A percentile compares a stretch with the other conserved stretches of the same genome.
phyloP scores from a whole-genome alignment of 1,139 yeast genomes.

The Nadsonia starkeyi-henricii region DNA sequence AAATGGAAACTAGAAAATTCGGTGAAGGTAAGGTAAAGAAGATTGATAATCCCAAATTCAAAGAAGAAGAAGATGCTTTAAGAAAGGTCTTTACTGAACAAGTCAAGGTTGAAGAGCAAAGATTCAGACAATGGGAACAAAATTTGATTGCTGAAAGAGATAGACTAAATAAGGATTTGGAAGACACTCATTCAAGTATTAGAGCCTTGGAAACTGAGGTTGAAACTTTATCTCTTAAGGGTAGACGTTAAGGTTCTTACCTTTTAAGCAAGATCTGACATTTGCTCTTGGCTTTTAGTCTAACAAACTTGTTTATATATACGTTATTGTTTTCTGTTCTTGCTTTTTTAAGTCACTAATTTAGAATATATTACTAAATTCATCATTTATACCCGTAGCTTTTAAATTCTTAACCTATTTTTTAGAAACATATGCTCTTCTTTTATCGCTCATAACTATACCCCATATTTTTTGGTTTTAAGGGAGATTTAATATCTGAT shows the following conservation, averaged over 20 bases:
- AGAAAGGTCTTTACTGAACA: slow-evolving; percentile 96
- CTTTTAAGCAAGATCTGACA: too few relatives aligned
- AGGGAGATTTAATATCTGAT: too few relatives aligned
- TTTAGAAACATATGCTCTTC: too few relatives aligned
- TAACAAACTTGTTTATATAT: neutral
- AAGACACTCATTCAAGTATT: slow-evolving; percentile 51
- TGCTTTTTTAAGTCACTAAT: too few relatives aligned
- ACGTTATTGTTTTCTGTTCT: neutral
- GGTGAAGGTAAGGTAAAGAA: slow-evolving; percentile 31
- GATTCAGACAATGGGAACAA: slow-evolving; percentile 97
- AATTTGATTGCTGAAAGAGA: slow-evolving; percentile 90
- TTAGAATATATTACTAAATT: too few relatives aligned
- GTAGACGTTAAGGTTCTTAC: neutral
- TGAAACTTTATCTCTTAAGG: slow-evolving; percentile 15
- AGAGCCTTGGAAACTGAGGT: slow-evolving; percentile 23
- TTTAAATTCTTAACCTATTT: too few relatives aligned
- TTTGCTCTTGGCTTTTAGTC: too few relatives aligned
- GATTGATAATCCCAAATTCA: slow-evolving; percentile 74
- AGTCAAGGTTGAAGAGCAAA: slow-evolving; percentile 90
- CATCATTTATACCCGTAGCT: too few relatives aligned
- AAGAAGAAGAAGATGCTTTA: slow-evolving; percentile 90
- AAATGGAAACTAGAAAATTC: slow-evolving; percentile 50
- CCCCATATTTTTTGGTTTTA: too few relatives aligned
- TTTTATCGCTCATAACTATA: too few relatives aligned
- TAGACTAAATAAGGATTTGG: slow-evolving; percentile 85